A percentile compares a stretch with the other conserved stretches of the same genome.
phyloP scores from a whole-genome alignment of 2,329 filamentous ascomycete species.

The Aspergillus terreus region DNA sequence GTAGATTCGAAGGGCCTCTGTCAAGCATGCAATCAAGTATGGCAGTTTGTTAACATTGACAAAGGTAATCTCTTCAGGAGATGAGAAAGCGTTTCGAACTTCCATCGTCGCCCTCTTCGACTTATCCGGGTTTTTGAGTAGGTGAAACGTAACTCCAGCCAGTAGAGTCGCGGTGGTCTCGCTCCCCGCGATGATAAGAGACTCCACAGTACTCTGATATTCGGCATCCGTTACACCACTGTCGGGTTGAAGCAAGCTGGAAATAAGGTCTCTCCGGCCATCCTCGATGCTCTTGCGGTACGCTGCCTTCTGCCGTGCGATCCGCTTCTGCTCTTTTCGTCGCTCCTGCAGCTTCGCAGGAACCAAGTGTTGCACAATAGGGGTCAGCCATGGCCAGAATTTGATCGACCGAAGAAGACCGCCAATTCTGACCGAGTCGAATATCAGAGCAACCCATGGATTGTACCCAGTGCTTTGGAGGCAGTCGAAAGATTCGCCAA shows the following conservation, averaged over 20 bases:
- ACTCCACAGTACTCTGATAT: conserved; percentile 3
- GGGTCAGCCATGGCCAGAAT: conserved; percentile 6
- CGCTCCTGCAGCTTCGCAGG: conserved; percentile 1
- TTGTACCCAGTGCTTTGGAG: conserved; percentile 35
- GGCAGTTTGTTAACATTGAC: conserved; percentile 20
- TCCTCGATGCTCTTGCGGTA: conserved; percentile 3
- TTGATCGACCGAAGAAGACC: conserved; percentile 3
- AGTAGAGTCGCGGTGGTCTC: conserved; percentile 6
- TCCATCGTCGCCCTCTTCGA: neutral
- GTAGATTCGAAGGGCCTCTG: conserved; percentile 46
- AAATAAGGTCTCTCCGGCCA: conserved; percentile 1
- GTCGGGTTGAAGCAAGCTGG: conserved; percentile 1
- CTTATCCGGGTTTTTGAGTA: conserved; percentile 1
- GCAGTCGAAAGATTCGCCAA: conserved; percentile 39
- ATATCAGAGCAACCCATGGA: conserved; percentile 39
- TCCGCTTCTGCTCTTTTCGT: neutral
- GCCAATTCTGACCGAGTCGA: conserved; percentile 21
- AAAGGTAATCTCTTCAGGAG: neutral
- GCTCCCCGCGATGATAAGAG: conserved; percentile 6
- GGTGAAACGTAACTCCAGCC: conserved; percentile 1
- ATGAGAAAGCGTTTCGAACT: conserved; percentile 1
- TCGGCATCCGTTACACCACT: conserved; percentile 1
- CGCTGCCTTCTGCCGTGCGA: neutral
- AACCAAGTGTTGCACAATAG: neutral
- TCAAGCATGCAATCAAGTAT: conserved; percentile 46